Conservation (phyloP, 208 protist genomes). For the Vickermania spadyakhi region DNA sequence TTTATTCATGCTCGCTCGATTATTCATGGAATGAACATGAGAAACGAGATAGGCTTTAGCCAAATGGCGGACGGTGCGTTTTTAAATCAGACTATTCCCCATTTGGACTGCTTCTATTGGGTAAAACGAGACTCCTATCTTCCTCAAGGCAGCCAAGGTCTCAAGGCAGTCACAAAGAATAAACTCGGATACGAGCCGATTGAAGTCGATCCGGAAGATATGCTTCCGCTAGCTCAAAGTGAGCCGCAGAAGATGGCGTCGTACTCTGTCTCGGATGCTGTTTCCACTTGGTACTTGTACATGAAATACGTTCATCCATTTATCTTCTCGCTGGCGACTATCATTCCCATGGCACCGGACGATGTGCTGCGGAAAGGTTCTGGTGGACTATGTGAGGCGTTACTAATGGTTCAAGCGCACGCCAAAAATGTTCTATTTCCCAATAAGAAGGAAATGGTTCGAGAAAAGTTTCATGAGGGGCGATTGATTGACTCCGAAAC, state of each 20-base stretch:
- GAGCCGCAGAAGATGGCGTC: slow-evolving; percentile 96
- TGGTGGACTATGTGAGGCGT: slow-evolving; percentile 98
- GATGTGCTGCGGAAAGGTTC: slow-evolving; percentile 98
- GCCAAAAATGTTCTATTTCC: slow-evolving; percentile 98
- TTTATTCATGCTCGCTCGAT: slow-evolving; percentile 96
- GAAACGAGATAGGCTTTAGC: slow-evolving; percentile 81
- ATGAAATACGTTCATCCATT: slow-evolving; percentile 99
- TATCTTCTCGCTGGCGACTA: slow-evolving; percentile 99
- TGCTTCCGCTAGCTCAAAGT: slow-evolving; percentile 94
- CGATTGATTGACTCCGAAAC: slow-evolving; percentile 99
- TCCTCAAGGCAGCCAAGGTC: slow-evolving; percentile 94
- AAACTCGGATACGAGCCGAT: slow-evolving; percentile 99
- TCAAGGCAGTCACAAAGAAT: slow-evolving; percentile 97
- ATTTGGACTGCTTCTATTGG: slow-evolving; percentile 99
- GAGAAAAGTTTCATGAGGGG: slow-evolving; percentile 93
- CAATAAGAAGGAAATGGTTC: slow-evolving; percentile 95
- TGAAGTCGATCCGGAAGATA: slow-evolving; percentile 99
- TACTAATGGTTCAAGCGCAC: slow-evolving; percentile 98
- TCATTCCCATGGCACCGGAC: slow-evolving; percentile 99
- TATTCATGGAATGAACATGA: slow-evolving; percentile 81
- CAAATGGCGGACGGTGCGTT: slow-evolving; percentile 90
- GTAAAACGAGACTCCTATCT: slow-evolving; percentile 99
- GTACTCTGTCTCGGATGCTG: slow-evolving; percentile 99
- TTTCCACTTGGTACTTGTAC: slow-evolving; percentile 99
- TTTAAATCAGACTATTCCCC: slow-evolving; percentile 81